A percentile compares a stretch with the other conserved stretches of the same genome.
These are phyloP conservation scores for Penicillium pulvis DNA, from an alignment of 495 filamentous ascomycete genomes.

Conservation along the genomic window DNA sequence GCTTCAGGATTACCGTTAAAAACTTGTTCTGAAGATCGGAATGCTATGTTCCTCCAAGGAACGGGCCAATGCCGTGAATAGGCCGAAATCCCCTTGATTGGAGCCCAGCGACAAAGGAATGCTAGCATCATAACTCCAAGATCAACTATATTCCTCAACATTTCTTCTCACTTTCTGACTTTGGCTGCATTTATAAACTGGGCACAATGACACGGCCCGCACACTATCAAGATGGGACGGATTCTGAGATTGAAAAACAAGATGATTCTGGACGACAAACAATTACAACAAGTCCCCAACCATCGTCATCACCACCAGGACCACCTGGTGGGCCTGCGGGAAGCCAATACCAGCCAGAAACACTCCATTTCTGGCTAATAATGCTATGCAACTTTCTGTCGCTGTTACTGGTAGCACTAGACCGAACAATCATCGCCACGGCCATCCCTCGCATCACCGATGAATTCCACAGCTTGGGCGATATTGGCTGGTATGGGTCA, in stretches of 20 bases:
- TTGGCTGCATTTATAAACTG: background rate
- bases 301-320: background rate
- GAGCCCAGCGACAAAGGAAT: background rate
- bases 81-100: background rate
- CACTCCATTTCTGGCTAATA: constrained; percentile 11
- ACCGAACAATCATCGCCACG: constrained; percentile 70
- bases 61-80: background rate
- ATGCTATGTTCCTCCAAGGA: background rate
- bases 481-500: constrained; percentile 60
- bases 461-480: constrained; percentile 61
- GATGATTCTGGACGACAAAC: background rate
- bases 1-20: background rate
- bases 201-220: background rate
- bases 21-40: background rate
- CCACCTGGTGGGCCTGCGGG: background rate
- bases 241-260: background rate
- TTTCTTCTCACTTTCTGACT: background rate
- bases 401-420: constrained; percentile 20
- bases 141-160: background rate
- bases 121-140: background rate
- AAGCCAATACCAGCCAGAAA: constrained; percentile 1
- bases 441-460: constrained; percentile 71
- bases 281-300: background rate
- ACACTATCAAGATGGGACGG: background rate
- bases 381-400: constrained; percentile 7